Evolutionary conservation across 2,329 filamentous ascomycete genomes (phyloP), one percentile per base, ranked within the genome.

Genomic region (Pestalotiopsis sp.): DNA sequence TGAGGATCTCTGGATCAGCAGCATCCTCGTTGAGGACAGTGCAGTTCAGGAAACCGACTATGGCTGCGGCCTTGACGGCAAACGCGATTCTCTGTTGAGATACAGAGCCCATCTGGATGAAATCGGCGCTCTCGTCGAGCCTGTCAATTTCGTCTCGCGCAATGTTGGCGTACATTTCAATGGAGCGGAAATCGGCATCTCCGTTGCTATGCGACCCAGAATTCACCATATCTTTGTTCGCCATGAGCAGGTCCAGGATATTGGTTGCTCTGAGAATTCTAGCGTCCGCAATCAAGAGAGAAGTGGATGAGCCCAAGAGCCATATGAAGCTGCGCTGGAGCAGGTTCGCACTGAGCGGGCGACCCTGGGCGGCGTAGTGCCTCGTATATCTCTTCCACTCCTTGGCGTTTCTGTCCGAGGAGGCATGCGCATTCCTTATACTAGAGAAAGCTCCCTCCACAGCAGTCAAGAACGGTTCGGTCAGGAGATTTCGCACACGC

Each of bases 401-500:
- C 75, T 90, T 92, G 23, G 93, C 84, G 36, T 87, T 82, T 62
- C 87, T 85, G 71, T 93, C 90, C 27, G 89, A 83, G 36, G 89
- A 83, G 36, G 87, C 87, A 72, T 89, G 90, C 2, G 91, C 88
- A 80, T 97, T 97, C 67, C 95, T 92, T 71, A 98, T 92, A 9
- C 93, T 94, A 9, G 95, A 98, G 68, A 97, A 91, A 9, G 94
- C 93, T 0, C 93, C 94, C 81, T 98, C 96, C 49, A 98, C 88
- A 1, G 93, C 91, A 13, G 97, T 89, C 72, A 98, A 86, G 77
- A 97, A 97, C 6, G 89, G 86, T 75, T 97, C 95, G 0, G 94
- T 95, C 13, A 99, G 84, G 20, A 97, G 86, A 39, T 86, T 84
- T 66, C 90, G 90, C 41, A 97, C 81, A 62, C 90, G 87, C 70